Evolutionary conservation across 2,329 filamentous ascomycete genomes (phyloP), one percentile per base, ranked within the genome.

Genomic region (Diaporthe vaccinii): DNA sequence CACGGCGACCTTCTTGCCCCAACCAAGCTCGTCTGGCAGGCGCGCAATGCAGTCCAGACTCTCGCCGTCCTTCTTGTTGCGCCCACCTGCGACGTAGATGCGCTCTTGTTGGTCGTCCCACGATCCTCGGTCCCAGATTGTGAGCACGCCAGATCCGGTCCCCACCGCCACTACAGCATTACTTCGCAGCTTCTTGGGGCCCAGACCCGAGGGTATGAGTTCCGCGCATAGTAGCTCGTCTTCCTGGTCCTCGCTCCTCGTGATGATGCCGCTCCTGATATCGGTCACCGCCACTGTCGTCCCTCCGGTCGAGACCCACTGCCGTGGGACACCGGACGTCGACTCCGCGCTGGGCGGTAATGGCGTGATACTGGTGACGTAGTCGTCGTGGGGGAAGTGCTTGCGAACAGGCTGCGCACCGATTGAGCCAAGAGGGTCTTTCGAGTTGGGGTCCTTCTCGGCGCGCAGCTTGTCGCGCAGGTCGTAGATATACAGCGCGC

Each of bases 31-130:
- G 46, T 93, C 91, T 0, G 95, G 95, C 25, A 97, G 87, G 71
- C 93, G 84, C 1, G 91, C 88, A 76, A 98, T 86, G n/a, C 92
- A 90, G 81, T 98, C 96, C 57, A 98, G 85, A 76, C 94, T 95
- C 83, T 97, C 95, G 59, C 91, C 94, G 12, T 91, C 93, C 71
- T 74, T 77, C 75, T 80, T 80, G 28, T 84, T 85, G 78, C 85
- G 88, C 25, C 88, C 89, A 14, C 87, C 85, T 78, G 95, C 92
- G 12, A 98, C 91, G 67, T 94, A 91, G 80, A 98, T 94, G 71
- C 95, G 91, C 84, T 98, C 95, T 79, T 97, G 94, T 82, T 98
- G 95, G 82, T 98, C 96, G 81, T 98, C 96, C 96, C 97, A 98
- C 0, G 94, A 91, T 1, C 96, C 96, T 78, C 93, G 93, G 83